Evolutionary conservation across 805 yeast species (phyloP).

Genomic region (Debaryomyces hansenii): DNA sequence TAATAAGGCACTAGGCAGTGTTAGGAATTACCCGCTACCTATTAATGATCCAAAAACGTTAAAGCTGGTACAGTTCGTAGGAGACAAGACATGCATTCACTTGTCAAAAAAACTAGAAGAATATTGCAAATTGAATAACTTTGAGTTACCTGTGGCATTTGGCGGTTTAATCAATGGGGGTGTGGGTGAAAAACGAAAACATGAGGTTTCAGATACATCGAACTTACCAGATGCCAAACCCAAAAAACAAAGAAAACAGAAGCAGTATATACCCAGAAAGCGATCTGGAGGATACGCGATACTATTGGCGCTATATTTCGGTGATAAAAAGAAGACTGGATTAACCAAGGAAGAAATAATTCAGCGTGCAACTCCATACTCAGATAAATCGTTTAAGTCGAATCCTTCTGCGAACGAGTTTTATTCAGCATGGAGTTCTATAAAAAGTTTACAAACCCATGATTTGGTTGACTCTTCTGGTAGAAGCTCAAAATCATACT

Average conservation of each 20-base stretch:
- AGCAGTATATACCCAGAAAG: slow-evolving; percentile 64
- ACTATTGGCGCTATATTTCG: slow-evolving; percentile 54
- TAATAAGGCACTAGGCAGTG: slow-evolving; percentile 53
- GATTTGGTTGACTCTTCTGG: slow-evolving; percentile 59
- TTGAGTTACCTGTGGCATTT: slow-evolving; percentile 42
- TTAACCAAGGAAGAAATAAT: slow-evolving; percentile 62
- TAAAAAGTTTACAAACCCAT: slow-evolving; percentile 60
- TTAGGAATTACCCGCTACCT: slow-evolving; percentile 44
- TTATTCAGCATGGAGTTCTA: slow-evolving; percentile 75
- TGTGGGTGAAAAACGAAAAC: slow-evolving; percentile 3
- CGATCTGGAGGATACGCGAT: slow-evolving; percentile 88
- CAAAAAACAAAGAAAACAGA: slow-evolving; percentile 21
- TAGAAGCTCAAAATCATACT: slow-evolving; percentile 55
- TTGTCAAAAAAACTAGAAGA: slow-evolving; percentile 47
- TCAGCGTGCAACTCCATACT: slow-evolving; percentile 51
- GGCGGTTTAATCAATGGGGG: slow-evolving; percentile 6
- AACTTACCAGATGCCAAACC: slow-evolving; percentile 12
- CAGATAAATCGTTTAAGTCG: slow-evolving; percentile 56
- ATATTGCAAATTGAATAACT: slow-evolving; percentile 59
- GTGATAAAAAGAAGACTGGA: slow-evolving; percentile 54
- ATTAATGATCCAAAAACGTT: slow-evolving; percentile 61
- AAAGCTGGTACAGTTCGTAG: slow-evolving; percentile 61
- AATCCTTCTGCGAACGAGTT: slow-evolving; percentile 63
- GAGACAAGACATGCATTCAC: slow-evolving; percentile 61
- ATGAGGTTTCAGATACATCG: background rate